phyloP scores from a whole-genome alignment of 441 rosid species.

The Erodium trifolium region DNA sequence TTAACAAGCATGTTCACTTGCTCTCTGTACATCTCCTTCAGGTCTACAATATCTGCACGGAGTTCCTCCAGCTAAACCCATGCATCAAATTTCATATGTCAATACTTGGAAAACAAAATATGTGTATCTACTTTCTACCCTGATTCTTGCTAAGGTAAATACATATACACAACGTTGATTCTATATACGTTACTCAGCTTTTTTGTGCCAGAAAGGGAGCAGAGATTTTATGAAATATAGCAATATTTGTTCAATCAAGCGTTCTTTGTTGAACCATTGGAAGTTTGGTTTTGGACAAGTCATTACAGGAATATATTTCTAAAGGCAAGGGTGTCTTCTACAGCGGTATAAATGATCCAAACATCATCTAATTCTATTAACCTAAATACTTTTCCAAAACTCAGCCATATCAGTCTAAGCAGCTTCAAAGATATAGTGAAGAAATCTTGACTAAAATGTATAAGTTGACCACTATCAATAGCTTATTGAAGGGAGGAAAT shows the following conservation, averaged over 20 bases:
- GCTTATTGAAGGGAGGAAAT: background rate
- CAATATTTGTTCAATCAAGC: background rate
- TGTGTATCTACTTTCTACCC: background rate
- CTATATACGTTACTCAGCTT: too few species aligned
- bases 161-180: too few species aligned
- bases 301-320: conserved; percentile 1
- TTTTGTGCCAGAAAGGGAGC: background rate
- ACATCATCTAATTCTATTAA: background rate
- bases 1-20: conserved; percentile 96
- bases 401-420: background rate
- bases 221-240: background rate
- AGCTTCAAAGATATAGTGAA: background rate
- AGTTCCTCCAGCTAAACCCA: conserved; percentile 88
- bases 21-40: conserved; percentile 99
- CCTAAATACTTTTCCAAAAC: background rate
- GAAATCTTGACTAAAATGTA: background rate
- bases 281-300: background rate
- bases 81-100: conserved; percentile 18
- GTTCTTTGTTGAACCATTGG: background rate
- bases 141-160: background rate
- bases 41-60: conserved; percentile 81
- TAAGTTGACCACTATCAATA: background rate
- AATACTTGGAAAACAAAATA: background rate
- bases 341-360: background rate
- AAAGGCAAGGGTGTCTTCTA: background rate